Evolutionary conservation across 2,329 filamentous ascomycete genomes (phyloP).

Genomic region (Tolypocladium endophyticum): DNA sequence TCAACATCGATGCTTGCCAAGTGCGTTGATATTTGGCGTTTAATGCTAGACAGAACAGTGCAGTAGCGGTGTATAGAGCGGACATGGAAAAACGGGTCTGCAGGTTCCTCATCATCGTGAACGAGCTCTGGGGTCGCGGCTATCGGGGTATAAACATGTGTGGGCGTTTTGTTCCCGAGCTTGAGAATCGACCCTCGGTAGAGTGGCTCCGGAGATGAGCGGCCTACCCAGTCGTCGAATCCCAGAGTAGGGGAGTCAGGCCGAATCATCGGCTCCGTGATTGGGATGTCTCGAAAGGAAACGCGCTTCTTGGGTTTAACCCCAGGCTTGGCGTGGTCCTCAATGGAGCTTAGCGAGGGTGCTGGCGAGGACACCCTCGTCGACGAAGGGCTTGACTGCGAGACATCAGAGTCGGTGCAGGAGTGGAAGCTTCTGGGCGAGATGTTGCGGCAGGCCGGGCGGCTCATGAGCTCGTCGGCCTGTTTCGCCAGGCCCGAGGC

Average conservation of each 20-base stretch:
- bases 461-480: slow-evolving; percentile 31
- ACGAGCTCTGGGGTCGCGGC: slow-evolving; percentile 5
- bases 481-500: slow-evolving; percentile 35
- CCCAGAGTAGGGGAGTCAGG: slow-evolving; percentile 52
- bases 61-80: slow-evolving; percentile 38
- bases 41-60: slow-evolving; percentile 35
- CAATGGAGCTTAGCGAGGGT: slow-evolving; percentile 20
- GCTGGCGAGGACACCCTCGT: slow-evolving; percentile 36
- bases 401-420: slow-evolving; percentile 34
- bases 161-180: neutral
- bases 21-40: slow-evolving; percentile 38
- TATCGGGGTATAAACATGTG: neutral
- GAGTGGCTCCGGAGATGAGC: slow-evolving; percentile 8
- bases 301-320: slow-evolving; percentile 28
- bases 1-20: slow-evolving; percentile 33
- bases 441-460: slow-evolving; percentile 28
- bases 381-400: slow-evolving; percentile 31
- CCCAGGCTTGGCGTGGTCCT: slow-evolving; percentile 4
- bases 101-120: slow-evolving; percentile 7
- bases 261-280: slow-evolving; percentile 37
- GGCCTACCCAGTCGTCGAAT: slow-evolving; percentile 32
- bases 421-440: slow-evolving; percentile 31
- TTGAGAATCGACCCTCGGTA: slow-evolving; percentile 11
- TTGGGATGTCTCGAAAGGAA: slow-evolving; percentile 22
- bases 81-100: slow-evolving; percentile 27